Conservation (phyloP, 2,329 filamentous ascomycete genomes). For the Apiospora arundinis region DNA sequence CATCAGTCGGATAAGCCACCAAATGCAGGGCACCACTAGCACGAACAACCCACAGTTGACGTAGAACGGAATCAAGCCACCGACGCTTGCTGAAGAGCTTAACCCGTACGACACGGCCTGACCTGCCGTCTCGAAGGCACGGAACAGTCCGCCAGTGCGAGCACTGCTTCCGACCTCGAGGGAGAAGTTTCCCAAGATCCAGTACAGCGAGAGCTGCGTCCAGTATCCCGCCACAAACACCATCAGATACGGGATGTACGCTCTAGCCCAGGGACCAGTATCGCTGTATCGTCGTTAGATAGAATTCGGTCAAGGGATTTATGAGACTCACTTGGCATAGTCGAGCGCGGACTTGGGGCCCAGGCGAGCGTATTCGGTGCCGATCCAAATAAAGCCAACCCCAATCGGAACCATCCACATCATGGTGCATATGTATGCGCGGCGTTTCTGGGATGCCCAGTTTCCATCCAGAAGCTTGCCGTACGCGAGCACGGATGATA, state of each 20-base stretch:
- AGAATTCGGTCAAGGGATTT: not conserved
- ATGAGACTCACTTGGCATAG: slow-evolving; percentile 16
- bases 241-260: slow-evolving; percentile 20
- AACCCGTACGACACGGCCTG: slow-evolving; percentile 31
- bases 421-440: slow-evolving; percentile 38
- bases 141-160: slow-evolving; percentile 29
- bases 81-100: slow-evolving; percentile 25
- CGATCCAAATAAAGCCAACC: slow-evolving; percentile 41
- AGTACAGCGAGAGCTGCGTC: slow-evolving; percentile 33
- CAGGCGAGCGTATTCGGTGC: slow-evolving; percentile 8
- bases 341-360: slow-evolving; percentile 13
- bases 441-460: slow-evolving; percentile 36
- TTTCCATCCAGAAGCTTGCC: slow-evolving; percentile 35
- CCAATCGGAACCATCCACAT: slow-evolving; percentile 39
- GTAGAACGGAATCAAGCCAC: slow-evolving; percentile 25
- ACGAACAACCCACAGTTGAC: slow-evolving; percentile 28
- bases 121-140: slow-evolving; percentile 26
- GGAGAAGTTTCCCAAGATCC: slow-evolving; percentile 40
- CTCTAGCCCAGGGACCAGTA: not conserved
- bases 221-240: slow-evolving; percentile 21
- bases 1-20: slow-evolving; percentile 24
- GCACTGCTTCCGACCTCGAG: slow-evolving; percentile 35
- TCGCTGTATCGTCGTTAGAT: slow-evolving; percentile 9
- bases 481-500: slow-evolving; percentile 18
- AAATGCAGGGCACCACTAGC: slow-evolving; percentile 26